Conservation (phyloP, 2,329 filamentous ascomycete species). For the Hawksworthiomyces lignivorus region DNA sequence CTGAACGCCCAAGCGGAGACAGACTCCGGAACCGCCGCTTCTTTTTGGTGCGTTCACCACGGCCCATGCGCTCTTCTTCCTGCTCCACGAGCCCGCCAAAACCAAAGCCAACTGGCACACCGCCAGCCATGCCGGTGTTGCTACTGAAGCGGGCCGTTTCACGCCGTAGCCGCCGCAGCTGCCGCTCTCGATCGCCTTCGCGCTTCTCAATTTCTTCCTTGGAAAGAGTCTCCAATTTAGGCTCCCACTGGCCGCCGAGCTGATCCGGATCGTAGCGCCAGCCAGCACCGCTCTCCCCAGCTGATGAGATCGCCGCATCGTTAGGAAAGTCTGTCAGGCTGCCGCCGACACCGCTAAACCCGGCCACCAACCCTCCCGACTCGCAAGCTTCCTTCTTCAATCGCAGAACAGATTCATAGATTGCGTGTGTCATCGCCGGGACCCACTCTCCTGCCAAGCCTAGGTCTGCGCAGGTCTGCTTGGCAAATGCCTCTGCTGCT, state of each 20-base stretch:
- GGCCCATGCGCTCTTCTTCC: slow-evolving; percentile 77
- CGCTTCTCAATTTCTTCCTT: slow-evolving; percentile 98
- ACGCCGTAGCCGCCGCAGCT: slow-evolving; percentile 75
- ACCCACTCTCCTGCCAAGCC: slow-evolving; percentile 90
- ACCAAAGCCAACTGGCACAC: slow-evolving; percentile 52
- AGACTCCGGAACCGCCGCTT: slow-evolving; percentile 86
- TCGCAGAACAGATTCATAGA: slow-evolving; percentile 88
- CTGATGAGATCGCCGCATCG: slow-evolving; percentile 55
- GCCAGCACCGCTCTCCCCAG: slow-evolving; percentile 48
- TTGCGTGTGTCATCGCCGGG: slow-evolving; percentile 87
- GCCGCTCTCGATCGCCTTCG: slow-evolving; percentile 86
- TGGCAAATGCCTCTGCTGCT: slow-evolving; percentile 86
- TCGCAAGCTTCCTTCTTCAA: slow-evolving; percentile 96
- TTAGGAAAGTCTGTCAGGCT: slow-evolving; percentile 72
- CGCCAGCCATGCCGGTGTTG: slow-evolving; percentile 70
- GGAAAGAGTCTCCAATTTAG: slow-evolving; percentile 70
- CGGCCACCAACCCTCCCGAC: slow-evolving; percentile 75
- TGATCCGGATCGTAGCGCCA: slow-evolving; percentile 95
- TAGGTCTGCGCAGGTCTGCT: slow-evolving; percentile 85
- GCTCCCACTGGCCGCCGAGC: slow-evolving; percentile 76
- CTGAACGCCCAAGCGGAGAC: slow-evolving; percentile 65
- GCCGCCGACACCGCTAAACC: slow-evolving; percentile 32
- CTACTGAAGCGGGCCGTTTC: slow-evolving; percentile 92
- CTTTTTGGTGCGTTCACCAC: slow-evolving; percentile 90
- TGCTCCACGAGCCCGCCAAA: slow-evolving; percentile 45